These are phyloP conservation scores for Fraxinus excelsior DNA, from an alignment of 257 asterid genomes.

Conservation along the genomic window DNA sequence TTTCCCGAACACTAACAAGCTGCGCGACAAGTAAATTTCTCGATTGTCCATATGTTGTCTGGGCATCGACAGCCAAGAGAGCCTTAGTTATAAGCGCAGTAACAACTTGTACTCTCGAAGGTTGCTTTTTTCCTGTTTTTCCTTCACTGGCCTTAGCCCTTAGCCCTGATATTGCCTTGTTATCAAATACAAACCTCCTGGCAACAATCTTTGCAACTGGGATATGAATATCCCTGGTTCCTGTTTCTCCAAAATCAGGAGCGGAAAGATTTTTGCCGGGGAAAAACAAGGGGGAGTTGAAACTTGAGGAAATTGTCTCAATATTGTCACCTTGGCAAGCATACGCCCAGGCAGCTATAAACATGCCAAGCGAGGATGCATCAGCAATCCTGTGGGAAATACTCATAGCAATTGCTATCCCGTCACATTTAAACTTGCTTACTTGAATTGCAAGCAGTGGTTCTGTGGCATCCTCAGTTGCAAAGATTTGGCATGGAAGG, in stretches of 20 bases:
- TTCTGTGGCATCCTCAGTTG: background rate
- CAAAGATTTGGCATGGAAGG: background rate
- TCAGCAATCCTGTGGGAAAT: background rate
- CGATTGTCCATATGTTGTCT: background rate
- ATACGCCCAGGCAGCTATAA: background rate
- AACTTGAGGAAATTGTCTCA: background rate
- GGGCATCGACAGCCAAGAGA: background rate
- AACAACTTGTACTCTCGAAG: constrained; percentile 8
- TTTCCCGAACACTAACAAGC: background rate
- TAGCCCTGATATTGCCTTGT: background rate
- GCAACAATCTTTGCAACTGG: background rate
- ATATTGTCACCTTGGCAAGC: background rate
- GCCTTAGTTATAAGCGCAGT: background rate
- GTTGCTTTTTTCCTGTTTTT: background rate
- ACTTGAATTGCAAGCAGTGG: background rate
- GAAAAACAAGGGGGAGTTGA: background rate
- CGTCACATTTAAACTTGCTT: background rate
- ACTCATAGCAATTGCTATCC: background rate
- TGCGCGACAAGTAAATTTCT: background rate
- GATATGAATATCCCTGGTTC: too few species aligned
- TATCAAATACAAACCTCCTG: constrained; percentile 5
- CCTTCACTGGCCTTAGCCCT: background rate
- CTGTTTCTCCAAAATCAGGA: background rate
- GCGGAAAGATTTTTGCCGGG: background rate
- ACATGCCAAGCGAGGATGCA: background rate